Conservation (phyloP, 2,329 filamentous ascomycete genomes). For the Magnaporthales sp. region DNA sequence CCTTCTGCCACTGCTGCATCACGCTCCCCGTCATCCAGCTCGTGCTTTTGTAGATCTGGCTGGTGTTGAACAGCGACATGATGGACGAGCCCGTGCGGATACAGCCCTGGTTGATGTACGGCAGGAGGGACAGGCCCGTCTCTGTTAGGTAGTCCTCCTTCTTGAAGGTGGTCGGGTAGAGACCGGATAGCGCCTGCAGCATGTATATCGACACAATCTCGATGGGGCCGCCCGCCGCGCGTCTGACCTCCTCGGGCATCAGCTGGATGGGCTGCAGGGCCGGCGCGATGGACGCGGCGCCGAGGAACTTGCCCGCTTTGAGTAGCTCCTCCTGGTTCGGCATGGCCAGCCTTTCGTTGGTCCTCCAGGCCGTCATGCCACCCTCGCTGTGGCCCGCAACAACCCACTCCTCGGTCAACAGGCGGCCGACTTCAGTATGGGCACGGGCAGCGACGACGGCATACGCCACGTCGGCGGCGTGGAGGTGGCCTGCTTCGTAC, state of each 20-base stretch:
- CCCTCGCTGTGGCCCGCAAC: conserved; percentile 16
- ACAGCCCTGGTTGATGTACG: conserved; percentile 9
- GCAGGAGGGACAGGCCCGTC: neutral
- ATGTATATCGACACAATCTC: conserved; percentile 11
- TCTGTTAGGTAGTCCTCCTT: conserved; percentile 11
- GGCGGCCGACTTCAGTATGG: conserved; percentile 7
- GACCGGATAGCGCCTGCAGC: conserved; percentile 10
- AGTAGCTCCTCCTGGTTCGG: conserved; percentile 5
- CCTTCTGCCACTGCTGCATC: neutral
- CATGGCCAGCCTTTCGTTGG: conserved; percentile 14
- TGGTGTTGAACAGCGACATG: conserved; percentile 7
- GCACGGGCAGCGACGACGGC: conserved; percentile 12
- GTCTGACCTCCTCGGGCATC: conserved; percentile 8
- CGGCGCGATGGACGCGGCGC: conserved; percentile 9
- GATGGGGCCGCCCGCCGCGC: conserved; percentile 7
- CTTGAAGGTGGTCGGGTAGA: conserved; percentile 9
- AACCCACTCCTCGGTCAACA: conserved; percentile 14
- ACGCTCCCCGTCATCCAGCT: conserved; percentile 8
- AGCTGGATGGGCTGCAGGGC: conserved; percentile 9
- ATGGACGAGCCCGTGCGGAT: conserved; percentile 8
- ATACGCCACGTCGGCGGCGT: conserved; percentile 13
- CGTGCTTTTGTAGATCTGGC: conserved; percentile 10
- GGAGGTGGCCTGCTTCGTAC: conserved; percentile 12
- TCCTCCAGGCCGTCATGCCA: conserved; percentile 16
- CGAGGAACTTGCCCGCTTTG: conserved; percentile 10